Conservation (phyloP, 495 filamentous ascomycete species). For the Trichodelitschia bisporula region DNA sequence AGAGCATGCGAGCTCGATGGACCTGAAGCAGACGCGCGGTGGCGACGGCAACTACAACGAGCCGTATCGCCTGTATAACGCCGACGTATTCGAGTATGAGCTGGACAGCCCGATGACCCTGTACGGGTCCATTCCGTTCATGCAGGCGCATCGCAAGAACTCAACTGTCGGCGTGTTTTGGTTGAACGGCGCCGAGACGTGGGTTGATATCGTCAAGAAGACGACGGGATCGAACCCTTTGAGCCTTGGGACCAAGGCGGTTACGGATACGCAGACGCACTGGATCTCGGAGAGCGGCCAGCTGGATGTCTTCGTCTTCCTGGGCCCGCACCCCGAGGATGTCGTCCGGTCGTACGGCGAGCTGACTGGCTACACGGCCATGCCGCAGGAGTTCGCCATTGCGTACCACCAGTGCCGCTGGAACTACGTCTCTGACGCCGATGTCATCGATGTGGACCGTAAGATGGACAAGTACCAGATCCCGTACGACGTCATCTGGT, state of each 20-base stretch:
- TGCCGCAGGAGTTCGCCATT: conserved; percentile 78
- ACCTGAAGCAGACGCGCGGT: conserved; percentile 61
- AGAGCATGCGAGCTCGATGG: conserved; percentile 70
- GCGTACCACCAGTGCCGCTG: conserved; percentile 94
- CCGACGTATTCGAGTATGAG: conserved; percentile 94
- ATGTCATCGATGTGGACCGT: conserved; percentile 85
- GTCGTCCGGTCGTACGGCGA: conserved; percentile 61
- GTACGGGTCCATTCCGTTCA: conserved; percentile 84
- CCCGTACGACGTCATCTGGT: conserved; percentile 96
- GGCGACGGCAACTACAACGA: conserved; percentile 64
- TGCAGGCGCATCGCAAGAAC: conserved; percentile 85
- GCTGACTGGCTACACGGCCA: conserved; percentile 78
- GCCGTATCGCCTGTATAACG: conserved; percentile 90
- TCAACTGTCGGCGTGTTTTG: conserved; percentile 96
- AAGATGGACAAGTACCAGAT: conserved; percentile 90
- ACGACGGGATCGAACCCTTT: conserved; percentile 53
- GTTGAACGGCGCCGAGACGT: conserved; percentile 93
- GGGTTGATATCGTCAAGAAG: conserved; percentile 81
- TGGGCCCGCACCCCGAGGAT: conserved; percentile 64
- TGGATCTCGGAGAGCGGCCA: conserved; percentile 88
- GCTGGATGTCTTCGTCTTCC: conserved; percentile 80
- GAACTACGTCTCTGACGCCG: conserved; percentile 94
- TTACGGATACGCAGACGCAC: conserved; percentile 64
- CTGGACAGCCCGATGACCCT: conserved; percentile 96
- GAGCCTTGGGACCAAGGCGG: conserved; percentile 39